Evolutionary conservation across 352 stramenopile species (phyloP).

Genomic region (Globisporangium megalacanthum): DNA sequence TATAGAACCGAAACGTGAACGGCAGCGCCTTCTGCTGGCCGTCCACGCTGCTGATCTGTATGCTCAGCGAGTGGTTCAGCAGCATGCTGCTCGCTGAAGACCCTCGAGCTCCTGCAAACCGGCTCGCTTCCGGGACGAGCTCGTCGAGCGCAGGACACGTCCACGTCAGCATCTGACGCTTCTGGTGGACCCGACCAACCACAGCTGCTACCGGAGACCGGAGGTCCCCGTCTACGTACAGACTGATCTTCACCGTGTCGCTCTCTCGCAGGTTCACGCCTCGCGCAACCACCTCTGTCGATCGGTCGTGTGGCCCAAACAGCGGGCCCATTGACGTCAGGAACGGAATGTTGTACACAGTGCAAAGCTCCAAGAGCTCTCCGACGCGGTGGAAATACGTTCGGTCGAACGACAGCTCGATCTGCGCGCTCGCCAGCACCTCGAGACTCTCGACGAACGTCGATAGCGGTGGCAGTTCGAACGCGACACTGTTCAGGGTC

Average conservation of each 20-base stretch:
- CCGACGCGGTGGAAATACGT: slow-evolving; percentile 40
- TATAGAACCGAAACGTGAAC: slow-evolving; percentile 58
- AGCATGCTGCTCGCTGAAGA: slow-evolving; percentile 29
- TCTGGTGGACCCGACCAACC: slow-evolving; percentile 30
- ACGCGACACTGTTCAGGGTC: slow-evolving; percentile 30
- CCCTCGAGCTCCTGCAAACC: background rate
- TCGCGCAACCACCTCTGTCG: slow-evolving; percentile 39
- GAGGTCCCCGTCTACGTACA: slow-evolving; percentile 23
- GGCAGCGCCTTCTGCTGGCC: slow-evolving; percentile 41
- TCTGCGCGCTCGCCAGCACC: slow-evolving; percentile 19
- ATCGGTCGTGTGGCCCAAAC: slow-evolving; percentile 37
- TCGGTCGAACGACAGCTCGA: slow-evolving; percentile 59
- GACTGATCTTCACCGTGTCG: slow-evolving; percentile 36
- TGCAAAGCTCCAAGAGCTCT: slow-evolving; percentile 42
- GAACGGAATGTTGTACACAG: slow-evolving; percentile 55
- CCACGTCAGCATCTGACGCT: slow-evolving; percentile 45
- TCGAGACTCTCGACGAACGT: slow-evolving; percentile 26
- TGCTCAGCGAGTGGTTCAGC: slow-evolving; percentile 27
- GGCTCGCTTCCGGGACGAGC: background rate
- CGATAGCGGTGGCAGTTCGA: slow-evolving; percentile 37
- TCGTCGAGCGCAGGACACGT: slow-evolving; percentile 34
- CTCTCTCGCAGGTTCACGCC: slow-evolving; percentile 31
- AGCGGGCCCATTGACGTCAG: slow-evolving; percentile 40
- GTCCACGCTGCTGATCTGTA: slow-evolving; percentile 56
- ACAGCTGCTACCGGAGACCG: slow-evolving; percentile 17